Evolutionary conservation across 2,329 filamentous ascomycete species (phyloP).

Genomic region (Exophiala sp.): DNA sequence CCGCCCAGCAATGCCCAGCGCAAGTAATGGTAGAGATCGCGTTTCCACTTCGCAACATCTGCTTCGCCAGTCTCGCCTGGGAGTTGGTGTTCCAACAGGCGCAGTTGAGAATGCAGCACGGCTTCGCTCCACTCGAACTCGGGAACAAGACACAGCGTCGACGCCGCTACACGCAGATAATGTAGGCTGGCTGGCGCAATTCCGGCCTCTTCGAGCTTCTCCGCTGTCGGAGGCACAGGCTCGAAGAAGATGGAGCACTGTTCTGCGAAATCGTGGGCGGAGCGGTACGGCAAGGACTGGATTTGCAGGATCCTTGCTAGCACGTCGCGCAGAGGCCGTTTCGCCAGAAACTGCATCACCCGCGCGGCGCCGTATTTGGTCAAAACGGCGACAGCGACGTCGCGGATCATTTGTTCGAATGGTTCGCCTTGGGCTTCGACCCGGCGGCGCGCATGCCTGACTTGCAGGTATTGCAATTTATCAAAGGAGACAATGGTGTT

Average conservation of each 20-base stretch:
- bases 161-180: constrained; percentile 42
- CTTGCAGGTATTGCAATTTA: constrained; percentile 77
- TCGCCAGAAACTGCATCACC: constrained; percentile 18
- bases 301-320: constrained; percentile 47
- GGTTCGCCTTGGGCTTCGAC: constrained; percentile 42
- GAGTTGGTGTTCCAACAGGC: constrained; percentile 9
- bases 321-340: constrained; percentile 41
- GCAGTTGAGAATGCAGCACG: constrained; percentile 38
- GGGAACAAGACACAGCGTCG: constrained; percentile 41
- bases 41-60: constrained; percentile 31
- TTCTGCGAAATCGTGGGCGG: constrained; percentile 49
- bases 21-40: constrained; percentile 50
- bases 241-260: constrained; percentile 55
- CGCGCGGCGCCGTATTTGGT: constrained; percentile 21
- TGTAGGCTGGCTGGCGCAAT: constrained; percentile 24
- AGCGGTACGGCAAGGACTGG: constrained; percentile 49
- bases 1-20: constrained; percentile 52
- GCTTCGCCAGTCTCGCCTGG: neutral
- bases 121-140: constrained; percentile 37
- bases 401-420: constrained; percentile 37
- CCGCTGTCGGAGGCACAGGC: constrained; percentile 29
- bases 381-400: constrained; percentile 24
- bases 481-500: constrained; percentile 75
- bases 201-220: constrained; percentile 18
- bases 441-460: constrained; percentile 55